Evolutionary conservation across 306 rosid genomes (phyloP).

Genomic region (Gleditsia sinensis): DNA sequence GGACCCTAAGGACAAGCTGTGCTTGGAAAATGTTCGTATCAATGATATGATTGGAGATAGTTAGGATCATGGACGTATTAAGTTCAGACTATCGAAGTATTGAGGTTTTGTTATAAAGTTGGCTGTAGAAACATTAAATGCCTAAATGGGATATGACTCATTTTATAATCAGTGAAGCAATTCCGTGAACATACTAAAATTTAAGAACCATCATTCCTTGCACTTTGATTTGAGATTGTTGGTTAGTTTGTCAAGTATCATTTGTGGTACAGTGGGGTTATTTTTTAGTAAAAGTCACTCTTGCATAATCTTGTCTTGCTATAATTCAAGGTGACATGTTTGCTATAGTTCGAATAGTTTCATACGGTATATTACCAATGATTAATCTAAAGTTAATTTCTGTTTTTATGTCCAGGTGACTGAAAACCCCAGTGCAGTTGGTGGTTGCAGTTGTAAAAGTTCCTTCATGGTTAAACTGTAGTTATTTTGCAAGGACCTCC

Average conservation of each 20-base stretch:
- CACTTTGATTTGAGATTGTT: not conserved
- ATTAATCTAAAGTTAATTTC: not conserved
- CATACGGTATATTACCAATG: not conserved
- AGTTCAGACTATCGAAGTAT: not conserved
- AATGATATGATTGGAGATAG: not conserved
- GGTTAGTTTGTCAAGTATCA: not conserved
- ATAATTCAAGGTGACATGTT: not conserved
- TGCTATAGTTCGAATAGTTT: not conserved
- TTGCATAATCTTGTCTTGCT: not conserved
- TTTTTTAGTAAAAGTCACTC: not conserved
- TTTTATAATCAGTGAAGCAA: not conserved
- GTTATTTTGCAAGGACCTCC: constrained; percentile 7
- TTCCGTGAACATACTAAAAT: not conserved
- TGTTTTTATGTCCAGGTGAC: constrained; percentile 62
- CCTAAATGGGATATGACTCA: not conserved
- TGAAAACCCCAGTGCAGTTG: constrained; percentile 86
- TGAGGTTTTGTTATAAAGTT: not conserved
- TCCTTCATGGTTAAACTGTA: constrained; percentile 85
- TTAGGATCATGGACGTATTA: not conserved
- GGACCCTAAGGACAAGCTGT: not conserved
- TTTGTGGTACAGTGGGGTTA: not conserved
- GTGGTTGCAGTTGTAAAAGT: constrained; percentile 89
- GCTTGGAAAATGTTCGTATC: constrained; percentile 1
- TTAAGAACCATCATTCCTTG: constrained; percentile 8
- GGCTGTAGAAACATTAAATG: not conserved